These are phyloP conservation scores for Serendipita sp. DNA, from an alignment of 768 basidiomycete genomes.

Conservation along the genomic window DNA sequence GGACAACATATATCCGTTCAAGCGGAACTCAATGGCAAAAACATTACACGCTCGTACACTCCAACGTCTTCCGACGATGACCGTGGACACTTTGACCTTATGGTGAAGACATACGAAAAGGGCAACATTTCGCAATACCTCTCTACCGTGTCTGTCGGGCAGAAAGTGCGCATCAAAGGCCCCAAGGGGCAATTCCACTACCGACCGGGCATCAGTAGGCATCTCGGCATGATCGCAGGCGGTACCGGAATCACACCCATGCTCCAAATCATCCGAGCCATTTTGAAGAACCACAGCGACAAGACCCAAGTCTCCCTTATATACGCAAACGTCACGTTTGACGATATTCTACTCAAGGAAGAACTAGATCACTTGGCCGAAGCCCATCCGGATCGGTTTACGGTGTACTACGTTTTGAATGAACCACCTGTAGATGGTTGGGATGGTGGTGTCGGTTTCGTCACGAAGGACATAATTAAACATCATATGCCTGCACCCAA, in stretches of 20 bases:
- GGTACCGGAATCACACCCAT: conserved; percentile 98
- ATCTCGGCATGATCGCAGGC: conserved; percentile 93
- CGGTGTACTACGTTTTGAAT: conserved; percentile 83
- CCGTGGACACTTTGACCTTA: conserved; percentile 83
- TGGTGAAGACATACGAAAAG: conserved; percentile 97
- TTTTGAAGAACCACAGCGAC: conserved; percentile 78
- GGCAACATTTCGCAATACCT: conserved; percentile 92
- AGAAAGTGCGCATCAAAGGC: conserved; percentile 82
- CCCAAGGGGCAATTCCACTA: conserved; percentile 95
- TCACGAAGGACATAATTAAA: conserved; percentile 83
- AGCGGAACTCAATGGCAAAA: conserved; percentile 84
- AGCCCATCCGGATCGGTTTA: conserved; percentile 51
- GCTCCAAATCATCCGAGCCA: conserved; percentile 95
- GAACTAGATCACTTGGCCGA: conserved; percentile 71
- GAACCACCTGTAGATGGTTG: conserved; percentile 68
- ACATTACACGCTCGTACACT: conserved; percentile 83
- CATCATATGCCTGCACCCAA: conserved; percentile 52
- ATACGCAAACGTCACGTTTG: conserved; percentile 87
- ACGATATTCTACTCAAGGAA: conserved; percentile 82
- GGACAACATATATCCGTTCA: conserved; percentile 92
- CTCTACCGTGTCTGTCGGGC: conserved; percentile 66
- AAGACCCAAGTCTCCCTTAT: conserved; percentile 70
- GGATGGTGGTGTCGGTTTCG: conserved; percentile 84
- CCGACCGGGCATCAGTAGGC: conserved; percentile 47
- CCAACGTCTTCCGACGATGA: conserved; percentile 90